Evolutionary conservation across 768 basidiomycete species (phyloP).

Genomic region (Boletus vermiculosoides): DNA sequence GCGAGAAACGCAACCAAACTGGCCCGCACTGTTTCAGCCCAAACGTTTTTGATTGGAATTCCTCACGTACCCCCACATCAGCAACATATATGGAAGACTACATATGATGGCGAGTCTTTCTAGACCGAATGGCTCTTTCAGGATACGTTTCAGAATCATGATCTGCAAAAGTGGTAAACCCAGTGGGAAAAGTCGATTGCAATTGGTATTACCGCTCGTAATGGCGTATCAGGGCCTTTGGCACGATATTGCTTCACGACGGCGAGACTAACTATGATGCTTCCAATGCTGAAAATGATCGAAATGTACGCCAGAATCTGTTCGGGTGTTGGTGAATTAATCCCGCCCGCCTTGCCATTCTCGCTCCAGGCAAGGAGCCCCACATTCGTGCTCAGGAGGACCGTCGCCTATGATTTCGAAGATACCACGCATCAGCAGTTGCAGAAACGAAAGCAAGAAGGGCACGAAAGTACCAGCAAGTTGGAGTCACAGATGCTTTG

Average conservation of each 20-base stretch:
- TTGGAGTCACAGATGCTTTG: conserved; percentile 34
- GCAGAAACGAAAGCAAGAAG: background rate
- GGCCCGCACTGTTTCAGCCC: background rate
- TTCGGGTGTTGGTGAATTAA: conserved; percentile 12
- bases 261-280: conserved; percentile 30
- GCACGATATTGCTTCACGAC: conserved; percentile 35
- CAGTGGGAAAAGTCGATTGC: background rate
- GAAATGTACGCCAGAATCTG: conserved; percentile 31
- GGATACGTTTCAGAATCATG: conserved; percentile 26
- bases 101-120: conserved; percentile 41
- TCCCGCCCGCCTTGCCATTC: background rate
- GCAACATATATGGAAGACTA: conserved; percentile 39
- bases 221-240: conserved; percentile 31
- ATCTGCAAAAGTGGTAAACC: conserved; percentile 19
- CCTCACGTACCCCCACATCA: conserved; percentile 40
- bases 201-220: conserved; percentile 23
- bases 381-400: conserved; percentile 27
- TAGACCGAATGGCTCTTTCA: conserved; percentile 28
- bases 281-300: conserved; percentile 29
- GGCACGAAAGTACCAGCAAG: conserved; percentile 19
- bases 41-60: background rate
- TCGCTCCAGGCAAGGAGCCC: conserved; percentile 24
- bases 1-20: conserved; percentile 38
- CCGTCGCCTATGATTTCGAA: conserved; percentile 25
- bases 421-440: background rate